Base-by-base conservation (phyloP, 768 basidiomycete genomes). In the Termitomyces sp. region DNA sequence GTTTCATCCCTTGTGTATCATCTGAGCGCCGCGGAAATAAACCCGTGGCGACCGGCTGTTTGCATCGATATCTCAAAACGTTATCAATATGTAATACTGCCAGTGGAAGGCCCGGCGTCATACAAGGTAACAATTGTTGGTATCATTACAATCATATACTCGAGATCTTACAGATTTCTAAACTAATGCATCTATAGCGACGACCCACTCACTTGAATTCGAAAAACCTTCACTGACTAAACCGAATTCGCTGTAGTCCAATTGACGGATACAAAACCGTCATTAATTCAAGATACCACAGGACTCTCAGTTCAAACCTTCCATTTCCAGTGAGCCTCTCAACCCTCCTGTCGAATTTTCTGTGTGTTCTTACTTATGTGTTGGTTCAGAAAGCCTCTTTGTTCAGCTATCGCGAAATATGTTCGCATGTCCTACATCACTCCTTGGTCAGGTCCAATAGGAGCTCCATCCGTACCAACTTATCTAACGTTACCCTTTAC, bases 371-470 rank as follows among this genome's bases (percentile, higher is more conserved):
- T 16, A 49, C 16, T 18, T 11, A 18, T n/a, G 7, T 50, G 46
- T 28, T 28, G 24, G 15, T 42, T 28, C 36, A 38, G 36, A 7
- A 38, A 38, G 11, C 6, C 42, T 44, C 44, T 6, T 45, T 12
- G 18, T 22, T 24, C 22, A 5, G 20, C n/a, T 5, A 20, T 28
- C 7, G 33, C 28, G 2, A 11, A 39, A 33, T 11, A 36, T 45
- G 39, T 52, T 35, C 16, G 28, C 33, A 9, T 46, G 38, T 12
- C 33, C 57, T 24, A 58, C 61, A 48, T 54, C 57, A 20, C 57
- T 50, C 36, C n/a, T 33, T n/a, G 57, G 51, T 58, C 15, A 55
- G 54, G 9, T 15, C 33, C 38, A 8, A 6, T 20, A 20, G 18
- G 13, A 39, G 45, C n/a, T 50, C 7, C 16, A 28, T 5, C 33